These are phyloP conservation scores for Microbotryum saponariae DNA, from an alignment of 1,284 basidiomycete genomes.

Conservation along the genomic window DNA sequence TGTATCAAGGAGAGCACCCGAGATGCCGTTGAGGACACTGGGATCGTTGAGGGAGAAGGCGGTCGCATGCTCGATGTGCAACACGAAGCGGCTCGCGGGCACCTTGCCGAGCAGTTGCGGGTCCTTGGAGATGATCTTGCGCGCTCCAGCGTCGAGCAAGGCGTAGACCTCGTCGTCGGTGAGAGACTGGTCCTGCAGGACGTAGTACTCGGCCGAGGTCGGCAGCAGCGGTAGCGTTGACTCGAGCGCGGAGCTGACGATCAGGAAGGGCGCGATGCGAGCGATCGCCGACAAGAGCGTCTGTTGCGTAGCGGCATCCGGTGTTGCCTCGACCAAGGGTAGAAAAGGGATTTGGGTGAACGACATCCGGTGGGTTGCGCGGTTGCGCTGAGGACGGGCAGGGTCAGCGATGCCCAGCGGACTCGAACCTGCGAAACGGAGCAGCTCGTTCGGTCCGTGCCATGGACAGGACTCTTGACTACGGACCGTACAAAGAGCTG, in stretches of 20 bases:
- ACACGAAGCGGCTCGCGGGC: conserved; percentile 62
- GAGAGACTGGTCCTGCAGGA: conserved; percentile 53
- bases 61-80: conserved; percentile 63
- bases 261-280: conserved; percentile 67
- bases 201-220: conserved; percentile 44
- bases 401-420: too few relatives aligned
- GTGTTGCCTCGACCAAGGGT: conserved; percentile 17
- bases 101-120: conserved; percentile 41
- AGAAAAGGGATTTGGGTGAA: conserved; percentile 30
- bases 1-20: conserved; percentile 67
- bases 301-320: conserved; percentile 12
- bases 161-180: conserved; percentile 53
- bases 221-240: conserved; percentile 30
- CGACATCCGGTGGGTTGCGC: conserved; percentile 17
- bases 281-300: conserved; percentile 54
- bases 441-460: too few relatives aligned
- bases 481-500: too few relatives aligned
- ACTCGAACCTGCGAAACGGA: too few relatives aligned
- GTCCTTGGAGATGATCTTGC: conserved; percentile 52
- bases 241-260: conserved; percentile 40
- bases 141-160: conserved; percentile 65
- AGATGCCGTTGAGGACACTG: conserved; percentile 51
- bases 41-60: conserved; percentile 57
- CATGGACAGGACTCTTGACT: too few relatives aligned
- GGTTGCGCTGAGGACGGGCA: neutral